Evolutionary conservation across 2,329 filamentous ascomycete species (phyloP), one percentile per base, ranked within the genome.

Genomic region (Geosmithia putterillii): DNA sequence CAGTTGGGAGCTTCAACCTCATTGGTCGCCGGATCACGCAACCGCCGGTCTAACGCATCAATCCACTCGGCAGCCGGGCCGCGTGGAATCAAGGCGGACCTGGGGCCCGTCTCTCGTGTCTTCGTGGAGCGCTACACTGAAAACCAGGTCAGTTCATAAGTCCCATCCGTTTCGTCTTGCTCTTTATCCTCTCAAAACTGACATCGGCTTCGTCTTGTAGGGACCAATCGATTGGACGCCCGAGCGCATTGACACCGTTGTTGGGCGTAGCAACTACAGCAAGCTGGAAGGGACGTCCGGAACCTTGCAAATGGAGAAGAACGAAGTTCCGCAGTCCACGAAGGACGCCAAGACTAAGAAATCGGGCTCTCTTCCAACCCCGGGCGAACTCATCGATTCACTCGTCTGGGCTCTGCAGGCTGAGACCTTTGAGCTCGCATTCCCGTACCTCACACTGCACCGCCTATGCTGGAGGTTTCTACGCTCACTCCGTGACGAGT

Each of bases 391-490:
- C 1, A 50, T 66, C 20, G 40, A 52, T 37, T 43, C 46, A 3
- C 53, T 70, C 2, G 48, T 51, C 2, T 45, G 58, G 10, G 52
- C 60, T 0, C 52, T 70, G 2, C 50, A 64, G 1, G 51, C 48
- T 7, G 67, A 71, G 46, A 44, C 54, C 0, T 3, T 60, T 1
- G 60, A 65, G 46, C 42, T 67, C 4, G 47, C 50, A 0, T 65
- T 68, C 41, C 63, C 67, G n/a, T 66, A 66, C 43, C 47, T 67
- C 25, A 12, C 38, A 6, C 49, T 71, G 45, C 68, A 70, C 47
- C 57, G 59, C 3, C 42, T 44, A 20, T 65, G 60, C 53, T 71
- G 65, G 65, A 45, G 46, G 15, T 40, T 66, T 3, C 56, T 71
- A 9, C 53, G 57, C 3, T 20, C 37, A 2, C 47, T 66, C 4